A percentile compares a stretch with the other conserved stretches of the same genome.
These are phyloP conservation scores for Cutaneotrichosporon sp. DNA, from an alignment of 1,284 basidiomycete species.

Conservation along the genomic window DNA sequence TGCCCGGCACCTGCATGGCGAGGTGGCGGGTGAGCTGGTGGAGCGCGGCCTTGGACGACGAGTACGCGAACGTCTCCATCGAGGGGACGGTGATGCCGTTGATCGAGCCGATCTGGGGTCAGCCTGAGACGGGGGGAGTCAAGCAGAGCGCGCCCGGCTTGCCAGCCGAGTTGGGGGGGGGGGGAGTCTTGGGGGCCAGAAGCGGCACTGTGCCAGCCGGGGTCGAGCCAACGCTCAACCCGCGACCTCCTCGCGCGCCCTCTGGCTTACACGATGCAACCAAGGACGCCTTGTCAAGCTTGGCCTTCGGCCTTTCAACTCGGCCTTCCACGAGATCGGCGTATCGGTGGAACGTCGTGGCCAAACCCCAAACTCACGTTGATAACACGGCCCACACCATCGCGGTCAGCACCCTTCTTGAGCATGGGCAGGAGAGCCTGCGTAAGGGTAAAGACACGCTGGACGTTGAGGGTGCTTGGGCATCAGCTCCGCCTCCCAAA, in stretches of 20 bases:
- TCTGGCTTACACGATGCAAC: too few species aligned
- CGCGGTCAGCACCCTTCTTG: conserved; percentile 58
- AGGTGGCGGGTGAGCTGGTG: conserved; percentile 63
- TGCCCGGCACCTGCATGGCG: conserved; percentile 64
- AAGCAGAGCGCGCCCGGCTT: too few species aligned
- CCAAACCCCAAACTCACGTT: conserved; percentile 56
- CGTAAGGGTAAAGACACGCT: conserved; percentile 69
- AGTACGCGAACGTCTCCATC: conserved; percentile 70
- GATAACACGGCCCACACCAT: conserved; percentile 61
- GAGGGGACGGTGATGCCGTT: conserved; percentile 61
- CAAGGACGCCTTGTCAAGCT: too few species aligned
- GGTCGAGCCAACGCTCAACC: too few species aligned
- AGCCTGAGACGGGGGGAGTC: neutral
- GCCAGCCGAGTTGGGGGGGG: too few species aligned
- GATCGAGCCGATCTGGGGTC: conserved; percentile 61
- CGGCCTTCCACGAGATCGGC: too few species aligned
- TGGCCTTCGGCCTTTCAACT: too few species aligned
- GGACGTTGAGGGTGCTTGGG: conserved; percentile 67
- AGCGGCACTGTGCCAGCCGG: too few species aligned
- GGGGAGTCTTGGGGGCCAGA: too few species aligned
- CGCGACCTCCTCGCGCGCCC: too few species aligned
- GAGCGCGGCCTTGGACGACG: conserved; percentile 62
- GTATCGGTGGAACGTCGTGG: too few species aligned
- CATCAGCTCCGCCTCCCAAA: too few species aligned
- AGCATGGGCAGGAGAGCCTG: conserved; percentile 67